Percentiles rank a stretch among this genome's conserved stretches.
Evolutionary conservation across 202 grass and related monocot species (phyloP).

Genomic region (Hordeum pubiflorum): DNA sequence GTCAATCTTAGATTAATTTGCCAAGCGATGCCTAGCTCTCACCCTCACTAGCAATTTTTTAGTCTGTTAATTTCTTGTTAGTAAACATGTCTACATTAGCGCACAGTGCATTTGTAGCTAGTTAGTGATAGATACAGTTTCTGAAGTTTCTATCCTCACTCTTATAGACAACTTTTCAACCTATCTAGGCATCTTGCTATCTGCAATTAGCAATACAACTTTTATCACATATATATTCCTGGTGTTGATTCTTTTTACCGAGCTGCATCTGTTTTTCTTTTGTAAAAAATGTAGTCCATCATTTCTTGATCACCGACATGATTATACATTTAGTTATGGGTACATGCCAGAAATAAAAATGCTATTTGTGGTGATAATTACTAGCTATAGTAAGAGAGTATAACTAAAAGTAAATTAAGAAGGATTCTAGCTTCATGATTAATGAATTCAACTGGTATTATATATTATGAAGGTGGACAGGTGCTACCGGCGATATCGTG

Average conservation of each 20-base stretch:
- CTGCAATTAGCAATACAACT: not conserved
- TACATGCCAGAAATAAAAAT: not conserved
- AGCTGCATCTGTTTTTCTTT: not conserved
- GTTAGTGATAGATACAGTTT: not conserved
- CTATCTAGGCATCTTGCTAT: not conserved
- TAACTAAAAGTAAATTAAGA: not conserved
- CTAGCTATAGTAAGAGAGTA: not conserved
- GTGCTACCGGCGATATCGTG: conserved; percentile 55
- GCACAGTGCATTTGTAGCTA: not conserved
- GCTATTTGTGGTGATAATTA: not conserved
- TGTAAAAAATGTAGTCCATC: no score
- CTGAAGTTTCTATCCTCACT: not conserved
- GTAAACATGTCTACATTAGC: not conserved
- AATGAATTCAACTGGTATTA: not conserved
- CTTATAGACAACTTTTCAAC: not conserved
- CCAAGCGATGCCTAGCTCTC: not conserved
- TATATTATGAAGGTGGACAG: conserved; percentile 46
- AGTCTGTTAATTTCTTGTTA: not conserved
- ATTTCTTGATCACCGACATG: not conserved
- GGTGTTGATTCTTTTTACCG: not conserved
- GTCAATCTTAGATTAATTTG: not conserved
- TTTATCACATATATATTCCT: not conserved
- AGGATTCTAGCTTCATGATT: not conserved
- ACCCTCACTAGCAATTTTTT: not conserved
- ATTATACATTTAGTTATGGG: not conserved